Evolutionary conservation across 2,329 filamentous ascomycete genomes (phyloP).

Genomic region (Colletotrichum lupini): DNA sequence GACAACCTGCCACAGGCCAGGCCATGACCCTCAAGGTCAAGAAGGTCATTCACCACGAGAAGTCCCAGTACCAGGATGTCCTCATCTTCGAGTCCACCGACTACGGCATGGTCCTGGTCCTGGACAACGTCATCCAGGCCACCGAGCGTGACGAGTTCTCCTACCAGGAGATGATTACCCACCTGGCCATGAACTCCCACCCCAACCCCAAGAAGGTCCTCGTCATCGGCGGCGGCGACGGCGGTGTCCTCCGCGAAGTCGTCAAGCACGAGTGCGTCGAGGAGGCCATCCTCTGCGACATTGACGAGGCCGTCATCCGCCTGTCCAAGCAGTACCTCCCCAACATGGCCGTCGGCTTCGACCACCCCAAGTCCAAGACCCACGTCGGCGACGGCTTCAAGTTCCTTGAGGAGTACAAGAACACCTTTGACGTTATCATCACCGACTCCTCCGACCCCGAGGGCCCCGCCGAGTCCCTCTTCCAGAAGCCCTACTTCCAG

Average conservation of each 20-base stretch:
- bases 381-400: slow-evolving; percentile 99
- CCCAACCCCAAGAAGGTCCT: slow-evolving; percentile 98
- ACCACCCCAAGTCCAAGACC: slow-evolving; percentile 92
- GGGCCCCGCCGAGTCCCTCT: slow-evolving; percentile 93
- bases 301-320: slow-evolving; percentile 97
- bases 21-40: slow-evolving; percentile 99
- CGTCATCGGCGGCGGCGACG: slow-evolving; percentile 97
- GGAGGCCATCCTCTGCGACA: slow-evolving; percentile 97
- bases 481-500: slow-evolving; percentile 99
- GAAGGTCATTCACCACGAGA: slow-evolving; percentile 98
- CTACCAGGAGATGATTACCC: slow-evolving; percentile 99
- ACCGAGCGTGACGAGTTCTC: slow-evolving; percentile 99
- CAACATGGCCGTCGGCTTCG: slow-evolving; percentile 90
- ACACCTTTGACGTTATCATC: slow-evolving; percentile 99
- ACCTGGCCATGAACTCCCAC: slow-evolving; percentile 98
- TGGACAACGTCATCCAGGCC: slow-evolving; percentile 99
- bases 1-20: slow-evolving; percentile 71
- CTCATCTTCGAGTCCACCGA: slow-evolving; percentile 98
- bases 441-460: slow-evolving; percentile 98
- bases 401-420: slow-evolving; percentile 96
- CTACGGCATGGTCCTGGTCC: slow-evolving; percentile 94
- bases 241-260: slow-evolving; percentile 96
- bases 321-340: slow-evolving; percentile 98
- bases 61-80: slow-evolving; percentile 98
- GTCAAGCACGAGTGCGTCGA: slow-evolving; percentile 99